A percentile compares a stretch with the other conserved stretches of the same genome.
These are phyloP conservation scores for Mrakia frigida DNA, from an alignment of 768 basidiomycete genomes.

Conservation along the genomic window DNA sequence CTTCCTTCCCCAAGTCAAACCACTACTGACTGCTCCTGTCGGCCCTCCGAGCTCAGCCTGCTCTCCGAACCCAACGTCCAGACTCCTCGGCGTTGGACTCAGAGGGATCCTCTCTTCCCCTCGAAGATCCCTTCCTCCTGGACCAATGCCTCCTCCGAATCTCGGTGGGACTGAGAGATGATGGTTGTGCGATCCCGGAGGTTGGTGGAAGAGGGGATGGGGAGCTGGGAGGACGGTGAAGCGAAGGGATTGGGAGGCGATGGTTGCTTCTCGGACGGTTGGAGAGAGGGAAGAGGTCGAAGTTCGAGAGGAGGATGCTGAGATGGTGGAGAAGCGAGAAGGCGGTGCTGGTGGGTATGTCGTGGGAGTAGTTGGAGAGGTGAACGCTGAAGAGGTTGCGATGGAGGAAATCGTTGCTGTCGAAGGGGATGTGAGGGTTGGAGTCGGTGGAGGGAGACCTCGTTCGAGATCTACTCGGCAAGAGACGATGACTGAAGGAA, in stretches of 20 bases:
- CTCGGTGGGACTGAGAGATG: background rate
- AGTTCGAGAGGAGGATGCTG: background rate
- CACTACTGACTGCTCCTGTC: background rate
- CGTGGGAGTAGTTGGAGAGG: background rate
- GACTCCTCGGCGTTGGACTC: constrained; percentile 5
- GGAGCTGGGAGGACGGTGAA: constrained; percentile 13
- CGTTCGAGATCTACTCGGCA: constrained; percentile 7
- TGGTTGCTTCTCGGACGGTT: background rate
- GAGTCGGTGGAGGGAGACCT: background rate
- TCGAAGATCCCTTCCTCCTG: background rate
- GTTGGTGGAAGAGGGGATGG: constrained; percentile 12
- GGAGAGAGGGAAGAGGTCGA: background rate
- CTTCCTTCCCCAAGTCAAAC: background rate
- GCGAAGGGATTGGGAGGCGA: constrained; percentile 1
- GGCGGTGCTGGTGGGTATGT: constrained; percentile 8
- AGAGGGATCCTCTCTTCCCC: constrained; percentile 7
- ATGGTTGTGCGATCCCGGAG: constrained; percentile 8
- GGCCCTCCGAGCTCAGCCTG: background rate
- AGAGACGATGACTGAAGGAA: background rate
- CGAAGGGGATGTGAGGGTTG: background rate
- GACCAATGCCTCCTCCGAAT: background rate
- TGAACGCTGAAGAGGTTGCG: background rate
- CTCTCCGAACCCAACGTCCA: constrained; percentile 8
- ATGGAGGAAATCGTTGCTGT: background rate
- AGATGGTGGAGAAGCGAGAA: background rate